A percentile compares a stretch with the other conserved stretches of the same genome.
These are phyloP conservation scores for Spiromastix sp. DNA, from an alignment of 2,329 filamentous ascomycete species.

Conservation along the genomic window DNA sequence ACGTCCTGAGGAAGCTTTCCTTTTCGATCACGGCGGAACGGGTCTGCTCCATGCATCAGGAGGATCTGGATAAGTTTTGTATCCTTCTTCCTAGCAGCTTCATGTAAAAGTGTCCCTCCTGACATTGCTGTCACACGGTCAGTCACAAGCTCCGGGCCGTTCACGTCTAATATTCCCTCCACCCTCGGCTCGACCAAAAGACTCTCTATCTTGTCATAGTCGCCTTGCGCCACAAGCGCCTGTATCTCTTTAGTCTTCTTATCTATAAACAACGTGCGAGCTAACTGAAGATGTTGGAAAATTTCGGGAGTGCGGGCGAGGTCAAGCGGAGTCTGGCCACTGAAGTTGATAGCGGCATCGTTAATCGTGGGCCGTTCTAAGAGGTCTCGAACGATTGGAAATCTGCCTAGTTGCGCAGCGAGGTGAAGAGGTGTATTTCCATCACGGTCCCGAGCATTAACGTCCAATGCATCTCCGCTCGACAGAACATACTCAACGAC, in stretches of 20 bases:
- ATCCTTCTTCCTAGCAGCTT: slow-evolving; percentile 82
- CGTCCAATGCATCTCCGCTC: slow-evolving; percentile 58
- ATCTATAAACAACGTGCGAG: slow-evolving; percentile 82
- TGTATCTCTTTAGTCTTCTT: slow-evolving; percentile 77
- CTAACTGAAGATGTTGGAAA: slow-evolving; percentile 86
- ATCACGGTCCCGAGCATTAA: slow-evolving; percentile 85
- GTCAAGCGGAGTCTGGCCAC: slow-evolving; percentile 77
- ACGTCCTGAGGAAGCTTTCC: slow-evolving; percentile 94
- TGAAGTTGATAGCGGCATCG: slow-evolving; percentile 74
- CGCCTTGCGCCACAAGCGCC: slow-evolving; percentile 57
- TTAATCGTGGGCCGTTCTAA: slow-evolving; percentile 77
- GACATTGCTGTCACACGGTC: slow-evolving; percentile 66
- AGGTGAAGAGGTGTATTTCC: slow-evolving; percentile 90
- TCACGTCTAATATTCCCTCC: slow-evolving; percentile 82
- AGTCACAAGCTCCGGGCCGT: slow-evolving; percentile 77
- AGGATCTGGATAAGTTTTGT: slow-evolving; percentile 80
- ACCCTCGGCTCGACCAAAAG: slow-evolving; percentile 76
- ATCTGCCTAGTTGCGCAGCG: slow-evolving; percentile 71
- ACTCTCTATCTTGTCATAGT: slow-evolving; percentile 69
- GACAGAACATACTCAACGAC: slow-evolving; percentile 94
- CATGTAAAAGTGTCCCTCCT: slow-evolving; percentile 88
- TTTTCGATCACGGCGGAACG: slow-evolving; percentile 87
- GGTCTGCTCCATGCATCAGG: slow-evolving; percentile 87
- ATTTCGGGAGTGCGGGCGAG: slow-evolving; percentile 87
- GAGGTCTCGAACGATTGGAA: slow-evolving; percentile 69